phyloP scores from a whole-genome alignment of 768 basidiomycete genomes.

The Panus rudis region DNA sequence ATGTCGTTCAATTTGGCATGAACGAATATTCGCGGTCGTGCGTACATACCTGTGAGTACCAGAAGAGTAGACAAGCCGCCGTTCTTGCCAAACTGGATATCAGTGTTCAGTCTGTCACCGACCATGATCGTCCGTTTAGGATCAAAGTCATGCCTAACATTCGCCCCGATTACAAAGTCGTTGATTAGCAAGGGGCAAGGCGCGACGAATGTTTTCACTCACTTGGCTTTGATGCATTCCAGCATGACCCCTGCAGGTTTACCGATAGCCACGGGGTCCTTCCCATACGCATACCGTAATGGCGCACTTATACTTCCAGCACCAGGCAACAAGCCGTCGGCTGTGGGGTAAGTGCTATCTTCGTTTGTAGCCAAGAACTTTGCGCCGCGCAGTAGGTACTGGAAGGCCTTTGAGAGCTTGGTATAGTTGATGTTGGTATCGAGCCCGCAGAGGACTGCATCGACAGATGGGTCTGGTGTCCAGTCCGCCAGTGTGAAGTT shows the following conservation, averaged over 20 bases:
- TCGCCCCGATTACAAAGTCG: background rate
- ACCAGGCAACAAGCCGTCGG: constrained; percentile 71
- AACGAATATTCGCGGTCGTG: background rate
- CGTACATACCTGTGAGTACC: constrained; percentile 74
- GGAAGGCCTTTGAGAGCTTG: constrained; percentile 88
- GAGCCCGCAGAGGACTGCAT: constrained; percentile 92
- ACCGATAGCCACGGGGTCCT: constrained; percentile 73
- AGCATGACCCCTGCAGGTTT: constrained; percentile 92
- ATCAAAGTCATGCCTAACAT: constrained; percentile 75
- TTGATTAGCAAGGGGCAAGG: background rate
- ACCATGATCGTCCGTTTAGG: constrained; percentile 88
- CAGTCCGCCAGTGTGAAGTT: constrained; percentile 66
- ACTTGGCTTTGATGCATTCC: constrained; percentile 84
- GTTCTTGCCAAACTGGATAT: constrained; percentile 87
- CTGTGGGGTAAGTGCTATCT: constrained; percentile 85
- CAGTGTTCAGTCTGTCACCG: constrained; percentile 92
- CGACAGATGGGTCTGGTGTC: constrained; percentile 68
- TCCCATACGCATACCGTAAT: constrained; percentile 62
- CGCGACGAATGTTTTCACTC: constrained; percentile 14
- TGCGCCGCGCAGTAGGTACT: constrained; percentile 77
- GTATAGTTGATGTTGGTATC: constrained; percentile 88
- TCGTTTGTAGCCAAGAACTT: constrained; percentile 88
- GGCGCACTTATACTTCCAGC: constrained; percentile 82
- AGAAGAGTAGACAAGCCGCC: constrained; percentile 84
- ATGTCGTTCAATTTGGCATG: background rate